These are phyloP conservation scores for Rubus idaeus DNA, from an alignment of 306 rosid species.

Conservation along the genomic window DNA sequence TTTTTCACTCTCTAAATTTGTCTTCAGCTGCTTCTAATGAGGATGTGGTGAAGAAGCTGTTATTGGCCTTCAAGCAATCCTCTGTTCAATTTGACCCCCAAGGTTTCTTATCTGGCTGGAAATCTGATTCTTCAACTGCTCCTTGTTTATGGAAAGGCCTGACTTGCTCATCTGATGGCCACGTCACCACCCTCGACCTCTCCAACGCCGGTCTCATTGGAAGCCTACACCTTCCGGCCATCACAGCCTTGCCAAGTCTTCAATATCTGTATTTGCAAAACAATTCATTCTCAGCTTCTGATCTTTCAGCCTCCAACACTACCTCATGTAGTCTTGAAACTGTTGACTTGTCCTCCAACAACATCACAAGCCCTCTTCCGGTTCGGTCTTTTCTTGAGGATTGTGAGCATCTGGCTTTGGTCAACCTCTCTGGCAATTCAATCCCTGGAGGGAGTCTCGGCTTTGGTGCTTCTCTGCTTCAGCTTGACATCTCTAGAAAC, in stretches of 20 bases:
- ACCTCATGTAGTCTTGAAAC: conserved; percentile 40
- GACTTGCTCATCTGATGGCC: conserved; percentile 43
- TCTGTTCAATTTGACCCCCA: conserved; percentile 53
- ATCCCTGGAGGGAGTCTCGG: conserved; percentile 31
- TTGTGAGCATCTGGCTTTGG: conserved; percentile 33
- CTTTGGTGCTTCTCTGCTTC: conserved; percentile 34
- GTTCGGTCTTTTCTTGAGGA: conserved; percentile 14
- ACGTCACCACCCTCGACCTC: conserved; percentile 46
- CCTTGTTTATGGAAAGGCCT: conserved; percentile 55
- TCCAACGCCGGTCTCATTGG: conserved; percentile 52
- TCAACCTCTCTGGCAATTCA: conserved; percentile 53
- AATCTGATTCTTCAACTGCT: conserved; percentile 14
- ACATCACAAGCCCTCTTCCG: conserved; percentile 41
- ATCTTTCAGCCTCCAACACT: conserved; percentile 20
- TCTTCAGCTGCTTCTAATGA: conserved; percentile 20
- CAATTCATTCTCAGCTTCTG: conserved; percentile 44
- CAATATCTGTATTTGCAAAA: conserved; percentile 33
- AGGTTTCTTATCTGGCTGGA: conserved; percentile 50
- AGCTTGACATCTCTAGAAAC: conserved; percentile 57
- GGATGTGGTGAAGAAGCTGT: conserved; percentile 17
- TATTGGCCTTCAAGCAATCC: conserved; percentile 44
- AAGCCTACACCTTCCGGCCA: conserved; percentile 38
- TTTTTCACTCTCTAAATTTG: conserved; percentile 12
- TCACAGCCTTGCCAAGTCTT: conserved; percentile 46
- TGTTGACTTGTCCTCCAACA: conserved; percentile 62